phyloP scores from a whole-genome alignment of 345 rosid species.

The Eucalyptus marginata region DNA sequence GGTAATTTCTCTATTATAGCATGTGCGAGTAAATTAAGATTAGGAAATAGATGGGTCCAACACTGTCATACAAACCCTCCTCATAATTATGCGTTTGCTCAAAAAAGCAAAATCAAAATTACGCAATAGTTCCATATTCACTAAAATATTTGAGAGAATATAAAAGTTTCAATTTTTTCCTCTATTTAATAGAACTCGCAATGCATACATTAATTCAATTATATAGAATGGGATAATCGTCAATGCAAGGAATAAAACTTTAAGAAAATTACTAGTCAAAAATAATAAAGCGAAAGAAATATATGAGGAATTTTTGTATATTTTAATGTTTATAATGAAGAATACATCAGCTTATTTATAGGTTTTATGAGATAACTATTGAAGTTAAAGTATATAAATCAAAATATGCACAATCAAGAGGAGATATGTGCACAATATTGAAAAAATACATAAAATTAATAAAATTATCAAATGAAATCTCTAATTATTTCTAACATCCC shows the following conservation, averaged over 20 bases:
- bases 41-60: background rate
- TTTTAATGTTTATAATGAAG: background rate
- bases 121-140: background rate
- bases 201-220: background rate
- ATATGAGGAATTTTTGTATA: too few relatives aligned
- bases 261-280: background rate
- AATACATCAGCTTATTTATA: too few relatives aligned
- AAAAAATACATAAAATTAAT: too few relatives aligned
- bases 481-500: background rate
- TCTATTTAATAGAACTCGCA: background rate
- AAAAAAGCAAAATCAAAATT: background rate
- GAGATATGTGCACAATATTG: rapidly evolving
- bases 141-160: background rate
- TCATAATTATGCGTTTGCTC: background rate
- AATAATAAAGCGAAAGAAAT: background rate
- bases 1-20: background rate
- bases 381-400: too few relatives aligned
- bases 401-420: background rate
- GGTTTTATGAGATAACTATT: background rate
- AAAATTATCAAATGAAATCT: background rate
- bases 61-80: background rate
- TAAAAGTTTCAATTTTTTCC: background rate
- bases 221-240: background rate
- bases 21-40: background rate
- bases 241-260: background rate